Evolutionary conservation across 2,329 filamentous ascomycete species (phyloP), one percentile per base, ranked within the genome.

Genomic region (Arthrobotrys iridis): DNA sequence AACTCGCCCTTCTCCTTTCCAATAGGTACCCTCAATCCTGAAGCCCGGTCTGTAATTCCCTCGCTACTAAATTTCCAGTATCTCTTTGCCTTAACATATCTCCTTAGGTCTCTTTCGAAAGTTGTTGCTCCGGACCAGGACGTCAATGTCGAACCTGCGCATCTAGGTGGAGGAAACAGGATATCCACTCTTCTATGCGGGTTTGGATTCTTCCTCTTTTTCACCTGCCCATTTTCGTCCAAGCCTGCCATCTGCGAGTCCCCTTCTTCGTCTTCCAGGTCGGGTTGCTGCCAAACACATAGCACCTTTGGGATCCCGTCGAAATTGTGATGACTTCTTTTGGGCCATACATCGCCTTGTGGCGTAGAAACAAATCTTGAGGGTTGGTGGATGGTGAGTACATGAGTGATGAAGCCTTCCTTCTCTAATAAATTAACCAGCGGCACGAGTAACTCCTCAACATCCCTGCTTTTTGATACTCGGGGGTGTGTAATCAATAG

Each of bases 121-220:
- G 93, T 97, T 0, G 90, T 96, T 0, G 89, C 94, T 0, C 93
- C 92, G 13, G 88, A 90, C 95, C 94, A 98, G 1, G 93, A 93
- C 15, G 94, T 83, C 2, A 98, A 86, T 0, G 93, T 94, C 78
- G 93, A 97, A 0, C 95, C 94, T 0, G 91, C 89, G 0, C 93
- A 96, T 66, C 89, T 90, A 92, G 94, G 97, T 0, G 93, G 93
- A 20, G 88, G 89, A 76, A 98, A 85, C 78, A 98, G 94, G 70
- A 98, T 97, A 80, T 98, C 94, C 0, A 98, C 93, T 48, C 94
- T 86, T 18, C 93, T 88, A 80, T 97, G 94, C 0, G 87, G 86
- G 78, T 93, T 92, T 0, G 88, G 86, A 74, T 93, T 93, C 79
- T 87, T 87, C 1, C 81, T 24, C 5, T 76, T 68, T 1, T 72